phyloP scores from a whole-genome alignment of 768 basidiomycete genomes.

The Podaxis rugospora region DNA sequence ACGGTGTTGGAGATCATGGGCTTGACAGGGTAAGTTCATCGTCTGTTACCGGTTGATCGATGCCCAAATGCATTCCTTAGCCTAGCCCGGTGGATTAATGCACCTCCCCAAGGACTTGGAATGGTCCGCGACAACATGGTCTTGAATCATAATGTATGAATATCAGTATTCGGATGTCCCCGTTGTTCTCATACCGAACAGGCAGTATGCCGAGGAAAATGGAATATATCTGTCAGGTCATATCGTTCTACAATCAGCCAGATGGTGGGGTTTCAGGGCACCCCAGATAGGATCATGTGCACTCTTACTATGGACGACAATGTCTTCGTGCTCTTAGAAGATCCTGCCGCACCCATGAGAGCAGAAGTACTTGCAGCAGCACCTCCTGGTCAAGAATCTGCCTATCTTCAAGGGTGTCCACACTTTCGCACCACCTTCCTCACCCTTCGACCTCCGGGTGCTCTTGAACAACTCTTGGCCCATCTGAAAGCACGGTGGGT shows the following conservation, averaged over 20 bases:
- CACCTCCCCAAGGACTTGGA: constrained; percentile 67
- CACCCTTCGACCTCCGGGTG: constrained; percentile 68
- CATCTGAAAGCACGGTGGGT: constrained; percentile 78
- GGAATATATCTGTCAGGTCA: constrained; percentile 67
- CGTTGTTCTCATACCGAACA: constrained; percentile 24
- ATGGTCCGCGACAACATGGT: constrained; percentile 66
- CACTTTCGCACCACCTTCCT: constrained; percentile 78
- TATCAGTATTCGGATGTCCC: constrained; percentile 14
- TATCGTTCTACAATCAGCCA: constrained; percentile 71
- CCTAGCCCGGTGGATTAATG: constrained; percentile 78
- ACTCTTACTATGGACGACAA: constrained; percentile 77
- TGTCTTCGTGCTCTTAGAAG: constrained; percentile 76
- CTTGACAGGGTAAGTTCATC: constrained; percentile 50
- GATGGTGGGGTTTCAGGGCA: constrained; percentile 43
- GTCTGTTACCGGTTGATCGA: not conserved
- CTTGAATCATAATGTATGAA: constrained; percentile 60
- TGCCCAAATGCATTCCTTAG: constrained; percentile 29
- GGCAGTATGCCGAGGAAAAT: constrained; percentile 60
- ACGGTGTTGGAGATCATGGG: constrained; percentile 37
- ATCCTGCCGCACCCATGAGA: constrained; percentile 65
- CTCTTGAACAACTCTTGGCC: constrained; percentile 67
- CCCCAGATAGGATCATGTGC: constrained; percentile 67
- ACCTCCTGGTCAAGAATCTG: constrained; percentile 36
- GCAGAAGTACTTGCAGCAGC: constrained; percentile 51
- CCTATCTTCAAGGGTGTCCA: constrained; percentile 42